Evolutionary conservation across 1,284 basidiomycete species (phyloP), one percentile per base, ranked within the genome.

Genomic region (Naganishia albida): DNA sequence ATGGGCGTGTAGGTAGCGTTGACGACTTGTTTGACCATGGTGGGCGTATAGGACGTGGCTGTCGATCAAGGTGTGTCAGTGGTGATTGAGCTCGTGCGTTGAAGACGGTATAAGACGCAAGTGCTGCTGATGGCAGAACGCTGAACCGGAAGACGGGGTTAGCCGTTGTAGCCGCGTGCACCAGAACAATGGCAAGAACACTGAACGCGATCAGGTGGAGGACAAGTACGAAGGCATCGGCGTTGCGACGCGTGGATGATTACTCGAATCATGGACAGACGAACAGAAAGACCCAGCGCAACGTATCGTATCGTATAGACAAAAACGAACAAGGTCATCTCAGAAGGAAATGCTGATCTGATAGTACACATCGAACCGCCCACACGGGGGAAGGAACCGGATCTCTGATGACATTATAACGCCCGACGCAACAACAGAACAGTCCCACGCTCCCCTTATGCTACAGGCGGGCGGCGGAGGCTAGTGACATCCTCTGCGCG

Each of bases 1-100:
- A 67, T 48, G 23, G 48, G 59, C 20, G 62, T 51, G 54, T 67
- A 67, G 12, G 62, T 67, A 18, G 66, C 62, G 49, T 67, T 67
- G 34, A 52, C 43, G 50, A 67, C 60, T 10, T 44, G 43, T 26
- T 55, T 54, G 43, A 55, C 46, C 63, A 64, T 64, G 26, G 28
- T 34, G 34, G 4, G 34, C 4, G 10, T 6, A 34, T 34, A 6
- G 4, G 34, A 6, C 10, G 4, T 34, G 34, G 34, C 34, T 34
- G 34, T 34, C 10, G 34, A 34, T 34, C 4, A 10, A 34, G 34
- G 34, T 34, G 34, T 4, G 4, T 34, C 34, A 34, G 34, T 34
- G 34, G 34, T 6, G 6, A 34, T n/a, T n/a, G n/a, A 34, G 34
- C 34, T 10, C 10, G 34, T 34, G 34, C 34, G n/a, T 6, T 48